Evolutionary conservation across 495 filamentous ascomycete species (phyloP), one percentile per base, ranked within the genome.

Genomic region (Podospora bellae-mahoneyi): DNA sequence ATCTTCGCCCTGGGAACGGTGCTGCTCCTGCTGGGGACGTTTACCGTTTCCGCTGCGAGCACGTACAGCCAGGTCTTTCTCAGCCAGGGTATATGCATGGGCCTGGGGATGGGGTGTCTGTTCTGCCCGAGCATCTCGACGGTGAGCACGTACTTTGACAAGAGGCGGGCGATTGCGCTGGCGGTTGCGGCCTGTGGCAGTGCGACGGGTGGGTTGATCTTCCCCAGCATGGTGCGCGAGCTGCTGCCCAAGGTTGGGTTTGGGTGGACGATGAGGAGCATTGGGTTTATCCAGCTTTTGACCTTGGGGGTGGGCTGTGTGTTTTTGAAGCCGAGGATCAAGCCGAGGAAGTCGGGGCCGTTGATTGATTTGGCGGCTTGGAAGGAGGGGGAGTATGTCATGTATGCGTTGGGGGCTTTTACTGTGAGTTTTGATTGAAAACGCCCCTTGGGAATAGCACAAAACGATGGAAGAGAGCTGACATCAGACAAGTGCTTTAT

Each of bases 141-240:
- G 56, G 82, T 85, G 2, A 88, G 87, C 9, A 91, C 88, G 84
- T 93, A 93, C 74, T 86, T 86, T 70, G 83, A 84, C 9, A 81
- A 87, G 4, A 87, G 84, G n/a, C 79, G 88, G 16, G 88, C 90
- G 0, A 81, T 90, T 5, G 92, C 88, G 0, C 80, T 92, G 64
- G 92, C 89, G 1, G 77, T 92, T 27, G 87, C 87, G 66, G 84
- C 87, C 6, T 79, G 86, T 0, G 91, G 91, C 0, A 87, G 84
- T 9, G 86, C 84, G n/a, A 71, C 93, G 1, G 89, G 88, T 2
- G 89, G 89, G 20, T 84, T 91, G 30, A 78, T 92, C 15, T 90
- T 89, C 66, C 87, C 90, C 0, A 72, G 91, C 16, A 84, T 88
- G 69, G 78, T 91, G 4, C 81, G 89, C 69, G 73, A 73, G 4